Percentiles rank a stretch among this genome's conserved stretches.
phyloP scores from a whole-genome alignment of 2,329 filamentous ascomycete genomes.

The Alternaria ethzedia region DNA sequence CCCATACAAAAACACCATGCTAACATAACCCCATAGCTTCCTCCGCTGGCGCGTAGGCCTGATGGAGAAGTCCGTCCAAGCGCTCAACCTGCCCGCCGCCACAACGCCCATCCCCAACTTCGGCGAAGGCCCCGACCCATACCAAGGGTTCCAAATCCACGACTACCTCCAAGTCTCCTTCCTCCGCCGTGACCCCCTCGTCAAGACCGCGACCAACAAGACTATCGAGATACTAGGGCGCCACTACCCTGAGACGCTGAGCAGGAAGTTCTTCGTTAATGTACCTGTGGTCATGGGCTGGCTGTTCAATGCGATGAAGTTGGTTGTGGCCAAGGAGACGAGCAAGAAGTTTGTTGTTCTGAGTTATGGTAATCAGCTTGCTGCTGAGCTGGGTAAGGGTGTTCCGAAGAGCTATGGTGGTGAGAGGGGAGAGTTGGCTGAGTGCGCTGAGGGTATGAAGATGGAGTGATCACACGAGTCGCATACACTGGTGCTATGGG shows the following conservation, averaged over 20 bases:
- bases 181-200: conserved; percentile 76
- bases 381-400: conserved; percentile 67
- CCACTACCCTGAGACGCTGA: conserved; percentile 87
- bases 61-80: conserved; percentile 83
- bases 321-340: conserved; percentile 57
- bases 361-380: conserved; percentile 69
- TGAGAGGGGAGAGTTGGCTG: conserved; percentile 62
- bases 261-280: conserved; percentile 95
- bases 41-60: conserved; percentile 87
- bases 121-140: conserved; percentile 71
- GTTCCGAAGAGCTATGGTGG: conserved; percentile 84
- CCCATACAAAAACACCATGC: neutral
- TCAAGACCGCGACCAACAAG: conserved; percentile 78
- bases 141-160: conserved; percentile 91
- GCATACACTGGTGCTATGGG: neutral
- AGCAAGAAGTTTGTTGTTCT: conserved; percentile 57
- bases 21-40: conserved; percentile 65
- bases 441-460: conserved; percentile 51
- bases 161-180: conserved; percentile 91
- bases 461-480: conserved; percentile 24
- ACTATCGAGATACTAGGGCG: conserved; percentile 81
- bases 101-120: conserved; percentile 75
- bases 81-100: conserved; percentile 73
- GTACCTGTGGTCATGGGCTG: conserved; percentile 92
- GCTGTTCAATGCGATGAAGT: conserved; percentile 57